phyloP scores from a whole-genome alignment of 2,329 filamentous ascomycete genomes.

The Pestalotiopsis sp. region DNA sequence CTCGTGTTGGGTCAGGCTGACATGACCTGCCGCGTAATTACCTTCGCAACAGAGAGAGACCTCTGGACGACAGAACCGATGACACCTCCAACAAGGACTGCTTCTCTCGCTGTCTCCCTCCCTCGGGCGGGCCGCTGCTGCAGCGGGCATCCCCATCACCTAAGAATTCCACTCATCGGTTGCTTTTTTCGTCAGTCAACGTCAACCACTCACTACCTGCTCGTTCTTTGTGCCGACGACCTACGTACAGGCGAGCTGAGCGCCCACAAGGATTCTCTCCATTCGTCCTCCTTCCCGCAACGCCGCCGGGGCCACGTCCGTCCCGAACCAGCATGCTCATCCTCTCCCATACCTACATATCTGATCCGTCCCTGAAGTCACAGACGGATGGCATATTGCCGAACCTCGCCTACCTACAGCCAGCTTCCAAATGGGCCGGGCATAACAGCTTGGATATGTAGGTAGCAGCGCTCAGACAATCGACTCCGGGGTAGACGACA shows the following conservation, averaged over 20 bases:
- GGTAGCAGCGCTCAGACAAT: not conserved
- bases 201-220: not conserved
- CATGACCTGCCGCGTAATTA: constrained; percentile 7
- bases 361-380: constrained; percentile 1
- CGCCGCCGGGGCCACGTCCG: not conserved
- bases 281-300: not conserved
- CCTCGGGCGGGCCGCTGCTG: not conserved
- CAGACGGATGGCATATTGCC: constrained; percentile 13
- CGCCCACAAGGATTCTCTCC: not conserved
- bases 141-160: not conserved
- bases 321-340: not conserved
- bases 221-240: not conserved
- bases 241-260: not conserved
- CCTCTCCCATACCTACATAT: not conserved
- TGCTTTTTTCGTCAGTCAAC: not conserved
- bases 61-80: not conserved
- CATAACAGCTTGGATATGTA: not conserved
- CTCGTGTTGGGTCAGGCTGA: constrained; percentile 2
- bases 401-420: constrained; percentile 11
- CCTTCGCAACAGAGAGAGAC: not conserved
- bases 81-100: not conserved
- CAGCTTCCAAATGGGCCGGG: not conserved
- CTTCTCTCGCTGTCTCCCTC: not conserved
- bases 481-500: not conserved
- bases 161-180: not conserved